Percentiles rank a stretch among this genome's conserved stretches.
These are phyloP conservation scores for Phytopythium cucurbitacearum DNA, from an alignment of 352 stramenopile genomes.

Conservation along the genomic window DNA sequence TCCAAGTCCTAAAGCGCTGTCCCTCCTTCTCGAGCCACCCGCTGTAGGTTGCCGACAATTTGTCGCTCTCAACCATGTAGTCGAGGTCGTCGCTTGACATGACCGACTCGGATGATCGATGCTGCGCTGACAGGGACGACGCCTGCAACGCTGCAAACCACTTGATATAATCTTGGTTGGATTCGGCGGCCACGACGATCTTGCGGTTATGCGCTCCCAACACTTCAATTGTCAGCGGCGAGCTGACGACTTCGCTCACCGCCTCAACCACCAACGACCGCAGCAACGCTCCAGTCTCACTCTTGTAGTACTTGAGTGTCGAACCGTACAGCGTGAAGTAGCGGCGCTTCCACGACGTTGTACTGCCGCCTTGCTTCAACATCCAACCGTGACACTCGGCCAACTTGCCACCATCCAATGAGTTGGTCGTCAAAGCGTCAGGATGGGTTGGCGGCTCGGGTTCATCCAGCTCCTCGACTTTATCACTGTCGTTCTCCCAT, in stretches of 20 bases:
- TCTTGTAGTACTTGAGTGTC: slow-evolving; percentile 79
- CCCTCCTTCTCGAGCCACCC: slow-evolving; percentile 81
- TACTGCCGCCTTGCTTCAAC: slow-evolving; percentile 50
- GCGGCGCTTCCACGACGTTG: slow-evolving; percentile 72
- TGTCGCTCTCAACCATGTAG: slow-evolving; percentile 4
- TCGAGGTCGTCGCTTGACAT: too few relatives aligned
- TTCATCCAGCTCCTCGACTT: not conserved
- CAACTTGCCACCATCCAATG: slow-evolving; percentile 7
- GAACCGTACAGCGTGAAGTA: slow-evolving; percentile 73
- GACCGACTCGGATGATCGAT: too few relatives aligned
- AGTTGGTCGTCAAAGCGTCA: slow-evolving; percentile 5
- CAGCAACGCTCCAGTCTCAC: slow-evolving; percentile 46
- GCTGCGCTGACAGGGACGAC: slow-evolving; percentile 4
- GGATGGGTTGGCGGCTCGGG: slow-evolving; percentile 14
- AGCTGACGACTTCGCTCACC: slow-evolving; percentile 25
- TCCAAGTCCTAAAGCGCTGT: slow-evolving; percentile 75
- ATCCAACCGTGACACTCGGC: slow-evolving; percentile 58
- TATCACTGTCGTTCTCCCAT: not conserved
- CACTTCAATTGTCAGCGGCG: slow-evolving; percentile 42
- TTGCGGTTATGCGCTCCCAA: slow-evolving; percentile 35
- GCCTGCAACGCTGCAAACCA: slow-evolving; percentile 50
- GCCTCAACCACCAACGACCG: slow-evolving; percentile 34
- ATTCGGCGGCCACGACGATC: slow-evolving; percentile 61
- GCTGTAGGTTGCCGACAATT: slow-evolving; percentile 25
- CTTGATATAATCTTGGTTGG: slow-evolving; percentile 53